Percentiles rank a stretch among this genome's conserved stretches.
Evolutionary conservation across 2,329 filamentous ascomycete species (phyloP).

Genomic region (Fusarium stilboides): DNA sequence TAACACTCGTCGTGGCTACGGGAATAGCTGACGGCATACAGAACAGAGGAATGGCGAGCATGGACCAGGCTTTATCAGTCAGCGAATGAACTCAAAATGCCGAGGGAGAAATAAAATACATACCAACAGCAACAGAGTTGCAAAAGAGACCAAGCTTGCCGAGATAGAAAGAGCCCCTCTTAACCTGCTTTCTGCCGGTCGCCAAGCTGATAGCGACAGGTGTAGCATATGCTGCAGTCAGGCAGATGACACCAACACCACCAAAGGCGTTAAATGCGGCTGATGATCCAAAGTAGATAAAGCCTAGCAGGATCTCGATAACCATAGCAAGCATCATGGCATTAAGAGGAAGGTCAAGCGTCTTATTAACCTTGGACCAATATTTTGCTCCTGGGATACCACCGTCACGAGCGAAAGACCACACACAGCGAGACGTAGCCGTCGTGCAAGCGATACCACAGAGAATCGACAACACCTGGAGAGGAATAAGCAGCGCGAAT

Average conservation of each 20-base stretch:
- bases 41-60: constrained; percentile 26
- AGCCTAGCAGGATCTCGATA: constrained; percentile 8
- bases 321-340: constrained; percentile 27
- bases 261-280: constrained; percentile 24
- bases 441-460: constrained; percentile 29
- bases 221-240: constrained; percentile 24
- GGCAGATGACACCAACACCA: constrained; percentile 13
- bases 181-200: constrained; percentile 15
- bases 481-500: constrained; percentile 12
- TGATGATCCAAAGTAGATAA: constrained; percentile 25
- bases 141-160: constrained; percentile 6
- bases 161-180: constrained; percentile 14
- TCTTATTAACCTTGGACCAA: constrained; percentile 16
- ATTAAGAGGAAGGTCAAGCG: constrained; percentile 14
- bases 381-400: constrained; percentile 16
- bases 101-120: background rate
- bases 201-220: constrained; percentile 15
- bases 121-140: constrained; percentile 19
- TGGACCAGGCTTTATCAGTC: constrained; percentile 18
- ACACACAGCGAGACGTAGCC: constrained; percentile 21
- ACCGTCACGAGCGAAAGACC: constrained; percentile 26
- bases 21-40: constrained; percentile 28
- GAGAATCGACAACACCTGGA: constrained; percentile 11
- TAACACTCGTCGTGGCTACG: constrained; percentile 5
- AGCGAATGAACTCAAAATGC: background rate